Evolutionary conservation across 176 grass and related monocot genomes (phyloP).

Genomic region (Areca catechu): DNA sequence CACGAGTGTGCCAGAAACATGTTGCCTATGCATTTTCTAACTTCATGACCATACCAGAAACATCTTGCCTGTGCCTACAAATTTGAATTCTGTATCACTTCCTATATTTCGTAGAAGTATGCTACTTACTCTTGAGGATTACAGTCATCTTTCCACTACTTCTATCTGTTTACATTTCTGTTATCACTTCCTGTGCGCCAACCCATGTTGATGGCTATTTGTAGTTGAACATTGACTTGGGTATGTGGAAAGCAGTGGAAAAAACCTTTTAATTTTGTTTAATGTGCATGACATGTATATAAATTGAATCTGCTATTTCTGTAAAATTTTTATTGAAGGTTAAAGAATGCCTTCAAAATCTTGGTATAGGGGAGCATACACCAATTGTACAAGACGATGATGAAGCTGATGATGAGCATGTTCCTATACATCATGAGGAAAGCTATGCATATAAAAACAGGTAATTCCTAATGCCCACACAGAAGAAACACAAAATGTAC

Average conservation of each 20-base stretch:
- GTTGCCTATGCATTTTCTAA: too few relatives aligned
- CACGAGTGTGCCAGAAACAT: too few relatives aligned
- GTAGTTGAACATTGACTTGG: too few relatives aligned
- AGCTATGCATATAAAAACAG: conserved; percentile 41
- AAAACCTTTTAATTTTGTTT: not conserved
- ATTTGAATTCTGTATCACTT: not conserved
- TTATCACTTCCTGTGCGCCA: too few relatives aligned
- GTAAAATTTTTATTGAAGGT: conserved; percentile 43
- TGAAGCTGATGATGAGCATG: conserved; percentile 48
- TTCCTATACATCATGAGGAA: conserved; percentile 51
- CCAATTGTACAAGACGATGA: conserved; percentile 63
- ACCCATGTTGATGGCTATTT: too few relatives aligned
- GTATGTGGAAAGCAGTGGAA: not conserved
- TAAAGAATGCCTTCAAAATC: conserved; percentile 90
- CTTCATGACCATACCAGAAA: too few relatives aligned
- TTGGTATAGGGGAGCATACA: conserved; percentile 58
- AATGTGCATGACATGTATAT: not conserved
- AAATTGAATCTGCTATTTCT: conserved; percentile 3
- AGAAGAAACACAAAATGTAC: not conserved
- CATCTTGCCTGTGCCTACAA: too few relatives aligned
- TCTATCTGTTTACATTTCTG: too few relatives aligned
- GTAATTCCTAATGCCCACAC: conserved; percentile 23
- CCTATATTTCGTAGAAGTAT: not conserved
- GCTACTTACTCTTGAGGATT: too few relatives aligned
- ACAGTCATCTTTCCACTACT: too few relatives aligned